A percentile compares a stretch with the other conserved stretches of the same genome.
These are phyloP conservation scores for Penicillium verhagenii DNA, from an alignment of 495 filamentous ascomycete species.

Conservation along the genomic window DNA sequence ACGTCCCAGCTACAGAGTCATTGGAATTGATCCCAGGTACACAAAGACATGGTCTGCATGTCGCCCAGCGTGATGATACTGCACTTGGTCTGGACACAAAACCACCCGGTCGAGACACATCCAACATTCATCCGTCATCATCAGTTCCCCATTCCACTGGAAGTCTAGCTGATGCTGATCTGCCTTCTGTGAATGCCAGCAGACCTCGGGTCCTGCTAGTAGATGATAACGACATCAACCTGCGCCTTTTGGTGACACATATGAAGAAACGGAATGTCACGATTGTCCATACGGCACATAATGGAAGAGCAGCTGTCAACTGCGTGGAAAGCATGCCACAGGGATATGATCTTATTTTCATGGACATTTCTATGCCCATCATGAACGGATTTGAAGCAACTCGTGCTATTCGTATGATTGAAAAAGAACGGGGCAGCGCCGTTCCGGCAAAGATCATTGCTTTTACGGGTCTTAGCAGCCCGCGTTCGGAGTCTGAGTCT, in stretches of 20 bases:
- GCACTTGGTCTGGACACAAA: too few species aligned
- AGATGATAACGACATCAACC: constrained; percentile 73
- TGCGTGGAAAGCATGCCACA: constrained; percentile 32
- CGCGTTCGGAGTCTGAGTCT: constrained; percentile 59
- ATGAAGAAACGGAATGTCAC: constrained; percentile 47
- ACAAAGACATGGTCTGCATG: too few species aligned
- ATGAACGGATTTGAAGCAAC: constrained; percentile 71
- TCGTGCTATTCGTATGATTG: constrained; percentile 58
- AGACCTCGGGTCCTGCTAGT: constrained; percentile 54
- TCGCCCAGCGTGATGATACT: too few species aligned
- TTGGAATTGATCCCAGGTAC: too few species aligned
- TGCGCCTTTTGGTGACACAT: constrained; percentile 58
- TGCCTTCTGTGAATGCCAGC: neutral
- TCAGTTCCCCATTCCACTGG: neutral
- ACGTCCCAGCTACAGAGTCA: neutral
- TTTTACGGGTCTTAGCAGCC: constrained; percentile 64
- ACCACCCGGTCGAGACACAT: too few species aligned
- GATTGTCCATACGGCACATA: constrained; percentile 41
- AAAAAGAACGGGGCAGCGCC: constrained; percentile 36
- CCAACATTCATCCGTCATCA: neutral
- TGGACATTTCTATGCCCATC: constrained; percentile 73
- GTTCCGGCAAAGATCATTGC: constrained; percentile 58
- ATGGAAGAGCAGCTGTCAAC: constrained; percentile 49
- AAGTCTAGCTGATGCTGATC: neutral
- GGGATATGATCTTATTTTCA: constrained; percentile 54